Conservation (phyloP, 2,329 filamentous ascomycete species). For the Pseudomassariella vexata region DNA sequence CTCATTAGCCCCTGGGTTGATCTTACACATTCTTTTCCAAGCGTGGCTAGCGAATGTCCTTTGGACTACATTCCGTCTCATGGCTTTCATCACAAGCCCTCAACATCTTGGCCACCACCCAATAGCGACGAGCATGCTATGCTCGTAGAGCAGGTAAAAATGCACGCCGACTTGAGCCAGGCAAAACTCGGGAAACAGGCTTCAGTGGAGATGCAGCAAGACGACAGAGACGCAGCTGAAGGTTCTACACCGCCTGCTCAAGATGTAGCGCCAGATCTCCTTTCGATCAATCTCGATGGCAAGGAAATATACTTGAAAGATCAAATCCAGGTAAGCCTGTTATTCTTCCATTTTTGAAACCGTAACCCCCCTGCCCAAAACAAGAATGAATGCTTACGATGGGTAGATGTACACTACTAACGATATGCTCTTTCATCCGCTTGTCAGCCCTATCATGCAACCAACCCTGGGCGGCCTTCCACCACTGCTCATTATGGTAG, state of each 20-base stretch:
- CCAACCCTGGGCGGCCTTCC: constrained; percentile 85
- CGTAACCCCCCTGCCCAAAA: too few relatives aligned
- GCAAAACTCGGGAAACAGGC: constrained; percentile 29
- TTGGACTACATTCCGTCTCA: constrained; percentile 83
- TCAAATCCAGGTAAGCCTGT: constrained; percentile 71
- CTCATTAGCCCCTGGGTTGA: constrained; percentile 96
- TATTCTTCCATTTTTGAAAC: too few relatives aligned
- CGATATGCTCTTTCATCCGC: constrained; percentile 74
- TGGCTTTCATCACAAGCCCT: constrained; percentile 89
- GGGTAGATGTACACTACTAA: constrained; percentile 69
- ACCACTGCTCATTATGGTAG: constrained; percentile 78
- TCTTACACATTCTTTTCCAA: constrained; percentile 91
- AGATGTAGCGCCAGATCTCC: constrained; percentile 6
- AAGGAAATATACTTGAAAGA: constrained; percentile 71
- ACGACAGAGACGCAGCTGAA: constrained; percentile 4
- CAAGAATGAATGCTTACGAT: too few relatives aligned
- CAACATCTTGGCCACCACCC: constrained; percentile 85
- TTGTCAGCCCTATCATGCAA: constrained; percentile 86
- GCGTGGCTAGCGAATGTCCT: constrained; percentile 64
- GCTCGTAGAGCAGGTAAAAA: constrained; percentile 45
- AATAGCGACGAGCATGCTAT: constrained; percentile 67
- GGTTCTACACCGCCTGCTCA: constrained; percentile 5
- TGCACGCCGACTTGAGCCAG: constrained; percentile 23
- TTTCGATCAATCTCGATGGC: constrained; percentile 68
- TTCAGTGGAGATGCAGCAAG: constrained; percentile 23